Conservation (phyloP, 345 rosid genomes). For the Syzygium aromaticum region DNA sequence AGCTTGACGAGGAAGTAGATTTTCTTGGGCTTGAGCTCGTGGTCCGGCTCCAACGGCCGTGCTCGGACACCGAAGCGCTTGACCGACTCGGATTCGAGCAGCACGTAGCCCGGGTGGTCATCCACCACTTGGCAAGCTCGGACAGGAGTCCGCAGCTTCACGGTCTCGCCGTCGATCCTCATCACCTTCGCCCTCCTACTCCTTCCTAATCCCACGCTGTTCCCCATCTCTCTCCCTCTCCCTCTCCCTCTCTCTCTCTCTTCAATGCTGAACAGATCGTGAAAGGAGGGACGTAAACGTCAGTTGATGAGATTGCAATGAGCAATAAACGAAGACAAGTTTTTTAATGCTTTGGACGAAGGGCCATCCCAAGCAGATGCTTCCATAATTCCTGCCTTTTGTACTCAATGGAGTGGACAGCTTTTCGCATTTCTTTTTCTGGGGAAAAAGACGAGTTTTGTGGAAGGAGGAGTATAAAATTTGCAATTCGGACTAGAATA, state of each 20-base stretch:
- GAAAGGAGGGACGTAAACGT: background rate
- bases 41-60: constrained; percentile 56
- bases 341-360: background rate
- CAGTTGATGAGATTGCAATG: background rate
- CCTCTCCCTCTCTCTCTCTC: background rate
- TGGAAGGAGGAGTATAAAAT: background rate
- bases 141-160: constrained; percentile 62
- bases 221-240: constrained; percentile 38
- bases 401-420: background rate
- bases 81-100: constrained; percentile 68
- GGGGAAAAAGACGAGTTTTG: background rate
- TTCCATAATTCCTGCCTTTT: background rate
- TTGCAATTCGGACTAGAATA: background rate
- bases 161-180: constrained; percentile 72
- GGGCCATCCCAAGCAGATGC: background rate
- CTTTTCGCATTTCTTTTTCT: background rate
- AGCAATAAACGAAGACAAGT: background rate
- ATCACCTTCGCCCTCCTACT: constrained; percentile 53
- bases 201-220: constrained; percentile 53
- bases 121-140: constrained; percentile 42
- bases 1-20: constrained; percentile 72
- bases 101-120: constrained; percentile 66
- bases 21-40: constrained; percentile 45
- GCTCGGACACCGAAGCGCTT: constrained; percentile 67
- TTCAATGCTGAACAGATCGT: background rate